phyloP scores from a whole-genome alignment of 495 filamentous ascomycete genomes.

The Podospora tetraspora region DNA sequence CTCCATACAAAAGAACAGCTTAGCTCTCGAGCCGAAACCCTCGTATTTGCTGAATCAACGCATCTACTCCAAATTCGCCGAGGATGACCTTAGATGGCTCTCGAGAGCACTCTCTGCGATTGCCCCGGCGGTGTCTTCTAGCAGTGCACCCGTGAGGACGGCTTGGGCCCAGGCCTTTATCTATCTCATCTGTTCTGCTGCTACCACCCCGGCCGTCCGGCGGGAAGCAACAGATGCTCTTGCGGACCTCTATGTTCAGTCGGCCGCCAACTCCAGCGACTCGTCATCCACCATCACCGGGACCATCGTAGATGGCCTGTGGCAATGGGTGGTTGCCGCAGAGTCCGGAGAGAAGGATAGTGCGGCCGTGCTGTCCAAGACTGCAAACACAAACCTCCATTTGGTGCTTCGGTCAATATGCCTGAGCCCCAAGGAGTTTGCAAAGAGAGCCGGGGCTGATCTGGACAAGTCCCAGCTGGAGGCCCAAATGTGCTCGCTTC shows the following conservation, averaged over 20 bases:
- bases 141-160: conserved; percentile 31
- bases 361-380: conserved; percentile 62
- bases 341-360: conserved; percentile 71
- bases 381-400: conserved; percentile 53
- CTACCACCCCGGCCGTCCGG: conserved; percentile 52
- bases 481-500: conserved; percentile 62
- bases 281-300: conserved; percentile 42
- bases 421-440: conserved; percentile 40
- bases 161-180: conserved; percentile 80
- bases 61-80: conserved; percentile 71
- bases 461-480: conserved; percentile 45
- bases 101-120: conserved; percentile 62
- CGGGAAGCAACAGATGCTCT: conserved; percentile 55
- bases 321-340: conserved; percentile 69
- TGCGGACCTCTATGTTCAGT: conserved; percentile 53
- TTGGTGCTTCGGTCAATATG: conserved; percentile 69
- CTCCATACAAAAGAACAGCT: conserved; percentile 54
- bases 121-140: conserved; percentile 37
- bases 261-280: conserved; percentile 39
- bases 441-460: conserved; percentile 31
- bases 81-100: conserved; percentile 74
- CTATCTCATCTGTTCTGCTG: conserved; percentile 61
- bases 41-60: conserved; percentile 81
- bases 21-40: conserved; percentile 64
- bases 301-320: conserved; percentile 64